A percentile compares a stretch with the other conserved stretches of the same genome.
phyloP scores from a whole-genome alignment of 768 basidiomycete genomes.

The Mycena kentingensis region DNA sequence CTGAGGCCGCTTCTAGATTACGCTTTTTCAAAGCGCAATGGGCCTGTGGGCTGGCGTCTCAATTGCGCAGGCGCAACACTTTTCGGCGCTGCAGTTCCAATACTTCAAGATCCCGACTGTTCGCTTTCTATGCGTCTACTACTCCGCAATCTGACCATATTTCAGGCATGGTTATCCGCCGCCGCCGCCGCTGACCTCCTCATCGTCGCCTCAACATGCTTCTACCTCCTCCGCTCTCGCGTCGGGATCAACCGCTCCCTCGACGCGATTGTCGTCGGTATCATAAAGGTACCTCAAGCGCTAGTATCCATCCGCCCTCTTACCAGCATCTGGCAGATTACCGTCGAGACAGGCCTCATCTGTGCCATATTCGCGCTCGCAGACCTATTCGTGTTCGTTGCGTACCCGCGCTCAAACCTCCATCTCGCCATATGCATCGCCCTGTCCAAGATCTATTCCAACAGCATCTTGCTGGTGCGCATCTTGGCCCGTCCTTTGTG shows the following conservation, averaged over 20 bases:
- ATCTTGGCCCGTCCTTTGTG: not conserved
- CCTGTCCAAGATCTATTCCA: conserved; percentile 12
- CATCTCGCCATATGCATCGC: conserved; percentile 1
- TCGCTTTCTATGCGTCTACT: no score
- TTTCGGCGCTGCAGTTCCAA: conserved; percentile 10
- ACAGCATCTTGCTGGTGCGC: conserved; percentile 13
- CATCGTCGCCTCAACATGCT: no score
- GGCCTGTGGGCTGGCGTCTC: conserved; percentile 10
- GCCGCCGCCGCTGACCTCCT: no score
- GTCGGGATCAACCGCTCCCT: no score
- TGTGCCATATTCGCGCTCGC: not conserved
- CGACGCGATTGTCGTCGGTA: no score
- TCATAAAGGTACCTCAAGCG: not conserved
- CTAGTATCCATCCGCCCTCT: not conserved
- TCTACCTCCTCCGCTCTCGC: no score
- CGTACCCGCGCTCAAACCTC: not conserved
- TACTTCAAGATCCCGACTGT: not conserved
- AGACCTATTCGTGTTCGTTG: not conserved
- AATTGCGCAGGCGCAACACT: conserved; percentile 1
- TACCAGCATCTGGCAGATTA: not conserved
- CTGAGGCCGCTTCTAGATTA: not conserved
- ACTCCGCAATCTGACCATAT: not conserved
- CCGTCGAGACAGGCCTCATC: conserved; percentile 3
- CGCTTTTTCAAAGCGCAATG: not conserved
- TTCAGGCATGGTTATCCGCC: not conserved